These are phyloP conservation scores for Penicillium sp. DNA, from an alignment of 2,329 filamentous ascomycete species.

Conservation along the genomic window DNA sequence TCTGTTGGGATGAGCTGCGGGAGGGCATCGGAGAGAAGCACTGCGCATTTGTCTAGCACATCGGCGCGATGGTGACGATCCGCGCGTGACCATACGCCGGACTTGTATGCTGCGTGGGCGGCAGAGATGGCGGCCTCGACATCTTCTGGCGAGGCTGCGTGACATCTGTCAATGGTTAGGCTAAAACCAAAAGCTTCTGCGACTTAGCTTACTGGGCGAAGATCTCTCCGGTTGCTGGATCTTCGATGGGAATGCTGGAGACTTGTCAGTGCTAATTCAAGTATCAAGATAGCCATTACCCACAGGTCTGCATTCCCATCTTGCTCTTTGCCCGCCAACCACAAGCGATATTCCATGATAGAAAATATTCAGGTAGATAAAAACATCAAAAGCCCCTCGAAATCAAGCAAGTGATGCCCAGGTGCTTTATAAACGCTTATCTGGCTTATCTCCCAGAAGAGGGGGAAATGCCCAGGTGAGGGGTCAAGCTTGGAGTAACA, in stretches of 20 bases:
- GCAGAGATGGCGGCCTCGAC: slow-evolving; percentile 11
- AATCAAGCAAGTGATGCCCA: background rate
- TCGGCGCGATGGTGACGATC: slow-evolving; percentile 21
- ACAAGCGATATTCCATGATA: slow-evolving; percentile 13
- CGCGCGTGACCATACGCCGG: slow-evolving; percentile 20
- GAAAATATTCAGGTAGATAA: background rate
- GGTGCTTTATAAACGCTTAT: background rate
- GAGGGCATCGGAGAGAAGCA: slow-evolving; percentile 31
- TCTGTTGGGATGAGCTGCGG: slow-evolving; percentile 61
- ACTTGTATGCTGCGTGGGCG: slow-evolving; percentile 13
- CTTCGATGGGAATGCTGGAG: slow-evolving; percentile 16
- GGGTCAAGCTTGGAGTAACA: background rate
- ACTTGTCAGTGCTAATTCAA: background rate
- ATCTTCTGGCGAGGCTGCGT: slow-evolving; percentile 16
- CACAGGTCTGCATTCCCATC: slow-evolving; percentile 12
- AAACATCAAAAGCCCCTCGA: too few relatives aligned
- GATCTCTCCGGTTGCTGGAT: slow-evolving; percentile 19
- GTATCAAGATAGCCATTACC: background rate
- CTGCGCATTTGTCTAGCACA: slow-evolving; percentile 20
- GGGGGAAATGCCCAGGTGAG: background rate
- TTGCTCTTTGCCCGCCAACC: slow-evolving; percentile 18
- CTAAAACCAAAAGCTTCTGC: fast-evolving
- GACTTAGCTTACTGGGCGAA: slow-evolving; percentile 15
- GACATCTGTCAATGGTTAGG: slow-evolving; percentile 14
- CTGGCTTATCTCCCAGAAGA: background rate